Conservation (phyloP, 2,329 filamentous ascomycete species). For the Botrytis fragariae region DNA sequence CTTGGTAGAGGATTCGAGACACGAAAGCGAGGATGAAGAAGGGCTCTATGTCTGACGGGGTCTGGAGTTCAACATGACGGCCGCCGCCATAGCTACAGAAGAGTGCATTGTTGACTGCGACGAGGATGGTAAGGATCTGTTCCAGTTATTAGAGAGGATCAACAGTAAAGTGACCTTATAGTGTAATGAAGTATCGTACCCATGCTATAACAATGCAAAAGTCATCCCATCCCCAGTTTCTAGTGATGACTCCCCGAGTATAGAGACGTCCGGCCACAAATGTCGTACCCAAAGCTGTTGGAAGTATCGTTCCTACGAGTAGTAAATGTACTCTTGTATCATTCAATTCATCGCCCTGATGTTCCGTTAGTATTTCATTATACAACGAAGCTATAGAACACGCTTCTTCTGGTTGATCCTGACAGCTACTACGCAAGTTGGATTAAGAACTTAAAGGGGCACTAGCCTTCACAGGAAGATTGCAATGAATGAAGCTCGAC, state of each 20-base stretch:
- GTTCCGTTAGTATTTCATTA: neutral
- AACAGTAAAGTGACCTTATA: neutral
- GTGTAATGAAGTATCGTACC: neutral
- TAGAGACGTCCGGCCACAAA: slow-evolving; percentile 9
- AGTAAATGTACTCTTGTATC: slow-evolving; percentile 2
- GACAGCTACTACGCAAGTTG: too few relatives aligned
- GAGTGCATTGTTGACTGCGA: neutral
- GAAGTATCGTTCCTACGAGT: neutral
- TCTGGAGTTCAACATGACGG: neutral
- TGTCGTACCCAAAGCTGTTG: neutral
- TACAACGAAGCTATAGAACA: neutral
- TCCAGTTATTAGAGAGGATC: neutral
- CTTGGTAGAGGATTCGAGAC: slow-evolving; percentile 3
- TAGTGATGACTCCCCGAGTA: slow-evolving; percentile 2
- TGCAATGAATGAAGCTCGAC: neutral
- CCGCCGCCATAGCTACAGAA: neutral
- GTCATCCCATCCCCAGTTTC: slow-evolving; percentile 7
- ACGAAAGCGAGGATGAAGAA: neutral
- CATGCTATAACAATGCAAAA: neutral
- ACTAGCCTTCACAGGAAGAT: neutral
- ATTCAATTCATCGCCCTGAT: neutral
- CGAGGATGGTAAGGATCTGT: neutral
- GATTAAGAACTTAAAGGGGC: neutral
- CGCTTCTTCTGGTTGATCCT: neutral
- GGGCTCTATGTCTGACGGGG: neutral